phyloP scores from a whole-genome alignment of 2,329 filamentous ascomycete genomes.

The Nemania abortiva region DNA sequence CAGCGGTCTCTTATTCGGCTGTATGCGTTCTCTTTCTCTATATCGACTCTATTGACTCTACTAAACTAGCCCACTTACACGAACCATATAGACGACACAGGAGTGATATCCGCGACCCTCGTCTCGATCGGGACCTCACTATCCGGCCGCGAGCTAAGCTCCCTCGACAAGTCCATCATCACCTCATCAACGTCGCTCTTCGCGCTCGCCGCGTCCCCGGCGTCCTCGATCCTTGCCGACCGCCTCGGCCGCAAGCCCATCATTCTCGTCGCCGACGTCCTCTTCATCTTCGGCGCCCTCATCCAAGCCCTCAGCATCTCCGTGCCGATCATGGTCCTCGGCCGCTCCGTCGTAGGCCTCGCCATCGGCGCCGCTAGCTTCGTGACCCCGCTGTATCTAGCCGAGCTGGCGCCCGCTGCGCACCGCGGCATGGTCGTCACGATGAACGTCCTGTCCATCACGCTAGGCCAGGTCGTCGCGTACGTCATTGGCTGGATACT shows the following conservation, averaged over 20 bases:
- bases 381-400: slow-evolving; percentile 88
- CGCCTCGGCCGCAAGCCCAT: slow-evolving; percentile 70
- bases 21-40: slow-evolving; percentile 56
- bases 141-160: slow-evolving; percentile 66
- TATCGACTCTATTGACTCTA: neutral
- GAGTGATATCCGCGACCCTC: slow-evolving; percentile 76
- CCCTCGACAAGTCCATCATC: slow-evolving; percentile 76
- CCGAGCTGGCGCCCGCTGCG: slow-evolving; percentile 82
- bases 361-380: slow-evolving; percentile 83
- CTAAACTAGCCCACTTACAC: slow-evolving; percentile 6
- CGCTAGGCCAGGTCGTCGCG: slow-evolving; percentile 87
- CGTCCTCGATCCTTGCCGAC: slow-evolving; percentile 74
- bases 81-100: slow-evolving; percentile 67
- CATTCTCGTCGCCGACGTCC: slow-evolving; percentile 71
- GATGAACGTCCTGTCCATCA: slow-evolving; percentile 84
- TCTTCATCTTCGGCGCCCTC: slow-evolving; percentile 77
- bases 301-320: slow-evolving; percentile 70
- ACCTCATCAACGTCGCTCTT: slow-evolving; percentile 77
- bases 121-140: slow-evolving; percentile 73
- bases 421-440: slow-evolving; percentile 85
- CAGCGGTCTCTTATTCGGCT: slow-evolving; percentile 76
- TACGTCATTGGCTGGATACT: slow-evolving; percentile 87
- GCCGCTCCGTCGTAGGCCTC: slow-evolving; percentile 76
- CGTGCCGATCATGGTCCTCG: slow-evolving; percentile 74
- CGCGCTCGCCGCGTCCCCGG: slow-evolving; percentile 72